Percentiles rank a stretch among this genome's conserved stretches.
phyloP scores from a whole-genome alignment of 352 stramenopile genomes.

The Pythium aquatile region DNA sequence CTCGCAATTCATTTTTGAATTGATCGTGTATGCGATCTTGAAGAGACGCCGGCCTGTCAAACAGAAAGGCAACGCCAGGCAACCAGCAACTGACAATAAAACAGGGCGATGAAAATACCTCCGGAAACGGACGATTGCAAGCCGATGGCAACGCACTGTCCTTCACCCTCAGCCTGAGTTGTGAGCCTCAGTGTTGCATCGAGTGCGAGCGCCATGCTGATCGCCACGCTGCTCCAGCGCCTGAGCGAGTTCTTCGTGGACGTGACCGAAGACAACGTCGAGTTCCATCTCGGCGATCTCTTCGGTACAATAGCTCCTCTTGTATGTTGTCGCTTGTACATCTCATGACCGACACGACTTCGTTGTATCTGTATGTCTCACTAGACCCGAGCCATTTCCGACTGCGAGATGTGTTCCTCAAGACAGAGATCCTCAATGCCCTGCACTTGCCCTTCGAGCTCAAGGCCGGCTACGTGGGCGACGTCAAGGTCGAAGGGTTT shows the following conservation, averaged over 20 bases:
- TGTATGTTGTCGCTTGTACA: background rate
- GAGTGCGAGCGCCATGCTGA: constrained; percentile 40
- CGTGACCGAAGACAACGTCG: constrained; percentile 51
- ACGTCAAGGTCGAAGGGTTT: constrained; percentile 62
- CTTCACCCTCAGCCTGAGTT: background rate
- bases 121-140: constrained; percentile 5
- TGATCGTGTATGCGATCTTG: constrained; percentile 17
- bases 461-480: constrained; percentile 60
- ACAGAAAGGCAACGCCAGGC: constrained; percentile 2
- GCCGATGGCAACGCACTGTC: background rate
- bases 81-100: background rate
- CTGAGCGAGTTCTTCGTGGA: constrained; percentile 69
- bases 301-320: constrained; percentile 39
- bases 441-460: constrained; percentile 69
- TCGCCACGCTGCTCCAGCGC: constrained; percentile 48
- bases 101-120: background rate
- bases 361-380: background rate
- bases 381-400: constrained; percentile 66
- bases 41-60: constrained; percentile 9
- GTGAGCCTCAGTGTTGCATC: background rate
- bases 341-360: background rate
- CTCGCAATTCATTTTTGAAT: constrained; percentile 10
- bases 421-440: constrained; percentile 62
- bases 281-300: constrained; percentile 69
- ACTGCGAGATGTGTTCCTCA: constrained; percentile 59